These are phyloP conservation scores for Pestalotiopsis sp. DNA, from an alignment of 2,329 filamentous ascomycete genomes.

Conservation along the genomic window DNA sequence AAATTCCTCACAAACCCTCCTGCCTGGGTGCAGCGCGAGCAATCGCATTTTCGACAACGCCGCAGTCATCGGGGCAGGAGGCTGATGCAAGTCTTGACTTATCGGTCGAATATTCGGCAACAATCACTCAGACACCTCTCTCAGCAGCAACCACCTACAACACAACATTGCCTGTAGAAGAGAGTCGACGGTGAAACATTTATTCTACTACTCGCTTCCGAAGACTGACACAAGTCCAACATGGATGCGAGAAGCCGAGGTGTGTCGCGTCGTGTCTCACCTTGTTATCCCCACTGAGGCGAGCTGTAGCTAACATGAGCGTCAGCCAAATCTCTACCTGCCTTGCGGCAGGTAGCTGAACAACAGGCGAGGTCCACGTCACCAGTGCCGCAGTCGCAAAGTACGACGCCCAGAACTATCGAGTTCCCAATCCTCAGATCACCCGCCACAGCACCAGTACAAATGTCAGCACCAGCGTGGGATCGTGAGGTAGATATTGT, in stretches of 20 bases:
- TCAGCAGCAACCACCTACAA: background rate
- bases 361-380: background rate
- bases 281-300: background rate
- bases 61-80: no score
- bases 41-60: no score
- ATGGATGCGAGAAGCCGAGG: background rate
- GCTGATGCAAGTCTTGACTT: background rate
- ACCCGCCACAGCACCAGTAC: background rate
- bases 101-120: background rate
- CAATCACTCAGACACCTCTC: no score
- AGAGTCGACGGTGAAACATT: background rate
- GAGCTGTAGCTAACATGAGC: background rate
- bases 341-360: background rate
- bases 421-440: background rate
- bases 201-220: background rate
- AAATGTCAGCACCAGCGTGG: conserved; percentile 1
- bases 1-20: no score
- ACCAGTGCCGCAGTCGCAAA: background rate
- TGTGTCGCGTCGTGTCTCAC: background rate
- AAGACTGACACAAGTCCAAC: background rate
- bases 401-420: background rate
- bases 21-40: no score
- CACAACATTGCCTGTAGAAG: background rate
- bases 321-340: conserved; percentile 3
- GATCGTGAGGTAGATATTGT: conserved; percentile 3